Evolutionary conservation across 352 stramenopile genomes (phyloP).

Genomic region (Pythium volutum): DNA sequence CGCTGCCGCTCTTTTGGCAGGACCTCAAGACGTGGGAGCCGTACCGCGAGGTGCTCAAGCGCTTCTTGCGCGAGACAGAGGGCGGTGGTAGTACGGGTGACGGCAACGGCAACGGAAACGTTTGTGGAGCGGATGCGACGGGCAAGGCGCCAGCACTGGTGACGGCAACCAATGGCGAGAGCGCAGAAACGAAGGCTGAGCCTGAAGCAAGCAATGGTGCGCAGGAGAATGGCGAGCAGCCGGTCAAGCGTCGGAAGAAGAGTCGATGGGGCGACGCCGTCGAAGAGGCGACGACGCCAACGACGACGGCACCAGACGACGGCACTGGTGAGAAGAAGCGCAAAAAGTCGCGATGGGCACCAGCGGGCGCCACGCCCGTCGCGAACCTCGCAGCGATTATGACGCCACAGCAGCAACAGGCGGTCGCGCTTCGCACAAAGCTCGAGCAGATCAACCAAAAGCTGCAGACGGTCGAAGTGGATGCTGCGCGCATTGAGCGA

Average conservation of each 20-base stretch:
- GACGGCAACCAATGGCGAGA: constrained; percentile 4
- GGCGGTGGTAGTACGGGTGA: constrained; percentile 2
- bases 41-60: constrained; percentile 90
- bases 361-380: constrained; percentile 37
- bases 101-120: constrained; percentile 25
- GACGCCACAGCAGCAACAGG: constrained; percentile 69
- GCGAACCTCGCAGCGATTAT: constrained; percentile 34
- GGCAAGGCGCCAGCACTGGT: background rate
- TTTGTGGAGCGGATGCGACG: constrained; percentile 1
- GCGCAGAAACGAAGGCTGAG: background rate
- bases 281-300: constrained; percentile 24
- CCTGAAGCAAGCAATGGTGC: background rate
- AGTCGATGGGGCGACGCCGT: constrained; percentile 84
- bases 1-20: constrained; percentile 94
- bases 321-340: constrained; percentile 45
- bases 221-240: constrained; percentile 10
- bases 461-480: constrained; percentile 71
- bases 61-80: constrained; percentile 86
- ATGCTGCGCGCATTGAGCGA: constrained; percentile 77
- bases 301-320: constrained; percentile 16
- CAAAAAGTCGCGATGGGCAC: constrained; percentile 84
- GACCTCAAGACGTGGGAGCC: constrained; percentile 92
- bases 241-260: constrained; percentile 69
- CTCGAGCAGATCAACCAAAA: constrained; percentile 75
- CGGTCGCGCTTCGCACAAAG: constrained; percentile 61